Evolutionary conservation across 2,329 filamentous ascomycete species (phyloP).

Genomic region (Periconia sp.): DNA sequence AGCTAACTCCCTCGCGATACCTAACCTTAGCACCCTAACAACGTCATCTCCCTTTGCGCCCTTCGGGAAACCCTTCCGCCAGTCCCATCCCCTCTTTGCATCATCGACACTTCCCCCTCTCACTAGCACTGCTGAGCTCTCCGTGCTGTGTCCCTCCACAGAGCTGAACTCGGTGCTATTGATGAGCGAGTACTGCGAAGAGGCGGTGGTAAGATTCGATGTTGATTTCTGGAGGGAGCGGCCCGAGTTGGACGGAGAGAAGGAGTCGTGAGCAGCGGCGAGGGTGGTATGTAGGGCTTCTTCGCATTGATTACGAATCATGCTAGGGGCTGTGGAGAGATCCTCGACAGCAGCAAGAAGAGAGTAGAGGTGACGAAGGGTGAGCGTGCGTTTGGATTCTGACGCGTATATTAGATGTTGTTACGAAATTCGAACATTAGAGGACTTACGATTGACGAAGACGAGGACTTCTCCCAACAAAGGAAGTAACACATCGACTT

Average conservation of each 20-base stretch:
- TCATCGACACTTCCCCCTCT: constrained; percentile 36
- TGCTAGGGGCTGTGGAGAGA: constrained; percentile 73
- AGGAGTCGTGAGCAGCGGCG: constrained; percentile 69
- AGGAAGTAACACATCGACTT: constrained; percentile 83
- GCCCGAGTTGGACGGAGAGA: constrained; percentile 22
- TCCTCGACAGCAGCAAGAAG: constrained; percentile 82
- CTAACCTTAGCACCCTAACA: constrained; percentile 73
- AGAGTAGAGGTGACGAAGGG: constrained; percentile 73
- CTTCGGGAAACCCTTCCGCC: constrained; percentile 64
- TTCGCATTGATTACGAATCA: constrained; percentile 76
- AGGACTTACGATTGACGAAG: constrained; percentile 66
- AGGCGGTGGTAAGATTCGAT: constrained; percentile 57
- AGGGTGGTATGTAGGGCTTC: constrained; percentile 80
- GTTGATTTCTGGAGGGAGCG: constrained; percentile 63
- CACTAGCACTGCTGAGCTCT: constrained; percentile 58
- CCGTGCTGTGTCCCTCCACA: constrained; percentile 36
- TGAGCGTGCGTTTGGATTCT: constrained; percentile 66
- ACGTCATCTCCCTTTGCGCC: constrained; percentile 71
- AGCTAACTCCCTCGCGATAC: constrained; percentile 75
- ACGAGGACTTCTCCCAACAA: constrained; percentile 83
- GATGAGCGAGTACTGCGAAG: constrained; percentile 70
- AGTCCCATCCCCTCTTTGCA: constrained; percentile 73
- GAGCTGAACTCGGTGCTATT: constrained; percentile 74
- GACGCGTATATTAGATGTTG: constrained; percentile 11
- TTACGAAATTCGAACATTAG: constrained; percentile 16